Percentiles rank a stretch among this genome's conserved stretches.
Conservation (phyloP, 805 yeast species). For the Yamadazyma kitorensis region DNA sequence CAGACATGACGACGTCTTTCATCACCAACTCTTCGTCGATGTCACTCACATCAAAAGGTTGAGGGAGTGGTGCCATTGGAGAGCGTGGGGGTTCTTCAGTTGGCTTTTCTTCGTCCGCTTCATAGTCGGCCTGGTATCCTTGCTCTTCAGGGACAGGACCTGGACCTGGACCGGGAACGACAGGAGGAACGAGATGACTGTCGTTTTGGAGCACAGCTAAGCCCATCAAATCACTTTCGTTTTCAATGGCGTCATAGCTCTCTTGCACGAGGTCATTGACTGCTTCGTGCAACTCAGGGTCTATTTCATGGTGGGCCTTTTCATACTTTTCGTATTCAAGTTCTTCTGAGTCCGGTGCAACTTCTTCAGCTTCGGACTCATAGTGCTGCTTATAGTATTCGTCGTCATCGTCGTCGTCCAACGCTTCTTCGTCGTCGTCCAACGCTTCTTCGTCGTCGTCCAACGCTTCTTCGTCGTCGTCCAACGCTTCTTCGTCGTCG, state of each 20-base stretch:
- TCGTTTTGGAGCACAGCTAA: background rate
- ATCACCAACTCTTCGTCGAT: conserved; percentile 1
- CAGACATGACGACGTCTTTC: conserved; percentile 11
- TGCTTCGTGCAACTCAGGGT: conserved; percentile 8
- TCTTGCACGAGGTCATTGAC: conserved; percentile 4
- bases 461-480: too few species aligned
- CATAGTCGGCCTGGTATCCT: conserved; percentile 3
- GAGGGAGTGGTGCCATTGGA: conserved; percentile 11
- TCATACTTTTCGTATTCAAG: background rate
- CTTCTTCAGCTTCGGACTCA: too few species aligned
- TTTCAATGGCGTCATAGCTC: background rate
- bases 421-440: too few species aligned
- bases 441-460: too few species aligned
- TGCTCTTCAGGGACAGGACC: conserved; percentile 1
- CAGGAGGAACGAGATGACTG: too few species aligned
- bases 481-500: too few species aligned
- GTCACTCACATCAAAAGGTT: conserved; percentile 12
- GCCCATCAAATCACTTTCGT: too few species aligned
- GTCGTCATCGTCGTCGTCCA: too few species aligned
- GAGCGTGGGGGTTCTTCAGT: conserved; percentile 5
- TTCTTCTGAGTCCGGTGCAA: background rate
- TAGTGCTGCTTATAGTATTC: too few species aligned
- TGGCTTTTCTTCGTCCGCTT: conserved; percentile 6
- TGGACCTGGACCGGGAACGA: background rate
- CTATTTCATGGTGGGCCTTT: conserved; percentile 3